Conservation (phyloP, 139 green algal species). For the Pseudopediastrum boryanum region DNA sequence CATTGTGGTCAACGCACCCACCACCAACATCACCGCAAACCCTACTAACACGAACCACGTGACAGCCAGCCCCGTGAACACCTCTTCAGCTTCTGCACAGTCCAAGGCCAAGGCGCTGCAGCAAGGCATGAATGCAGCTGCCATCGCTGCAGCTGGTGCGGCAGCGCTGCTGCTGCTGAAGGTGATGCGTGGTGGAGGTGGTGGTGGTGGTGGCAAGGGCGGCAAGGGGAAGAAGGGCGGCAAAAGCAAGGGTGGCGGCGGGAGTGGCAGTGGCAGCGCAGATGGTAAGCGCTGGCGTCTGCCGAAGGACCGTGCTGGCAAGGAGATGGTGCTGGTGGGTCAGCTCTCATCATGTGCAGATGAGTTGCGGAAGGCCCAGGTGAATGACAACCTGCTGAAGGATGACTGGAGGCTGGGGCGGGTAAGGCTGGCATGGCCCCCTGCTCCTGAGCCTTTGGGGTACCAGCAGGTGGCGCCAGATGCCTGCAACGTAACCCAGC, state of each 20-base stretch:
- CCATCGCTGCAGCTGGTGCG: constrained; percentile 19
- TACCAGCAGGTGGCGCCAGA: constrained; percentile 19
- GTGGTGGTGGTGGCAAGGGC: constrained; percentile 3
- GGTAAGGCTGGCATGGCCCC: constrained; percentile 47
- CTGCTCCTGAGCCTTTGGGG: constrained; percentile 34
- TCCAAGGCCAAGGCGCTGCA: constrained; percentile 35
- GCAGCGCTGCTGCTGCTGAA: constrained; percentile 12
- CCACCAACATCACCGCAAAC: constrained; percentile 29
- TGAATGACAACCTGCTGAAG: constrained; percentile 48
- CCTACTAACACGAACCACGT: constrained; percentile 6
- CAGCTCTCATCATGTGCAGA: constrained; percentile 25
- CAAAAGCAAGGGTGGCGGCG: not conserved
- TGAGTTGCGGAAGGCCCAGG: constrained; percentile 32
- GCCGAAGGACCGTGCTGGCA: constrained; percentile 17
- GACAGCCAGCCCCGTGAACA: constrained; percentile 15
- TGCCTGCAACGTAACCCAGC: constrained; percentile 32
- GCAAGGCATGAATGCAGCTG: constrained; percentile 23
- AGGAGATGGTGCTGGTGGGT: constrained; percentile 30
- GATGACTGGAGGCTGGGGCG: constrained; percentile 54
- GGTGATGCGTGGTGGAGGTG: not conserved
- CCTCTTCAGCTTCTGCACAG: constrained; percentile 11
- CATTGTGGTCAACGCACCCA: constrained; percentile 14
- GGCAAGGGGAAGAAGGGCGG: not conserved
- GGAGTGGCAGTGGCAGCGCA: not conserved
- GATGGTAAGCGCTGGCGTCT: constrained; percentile 9